A percentile compares a stretch with the other conserved stretches of the same genome.
Conservation (phyloP, 148 eudicot genomes). For the Dianthus caryophyllus region DNA sequence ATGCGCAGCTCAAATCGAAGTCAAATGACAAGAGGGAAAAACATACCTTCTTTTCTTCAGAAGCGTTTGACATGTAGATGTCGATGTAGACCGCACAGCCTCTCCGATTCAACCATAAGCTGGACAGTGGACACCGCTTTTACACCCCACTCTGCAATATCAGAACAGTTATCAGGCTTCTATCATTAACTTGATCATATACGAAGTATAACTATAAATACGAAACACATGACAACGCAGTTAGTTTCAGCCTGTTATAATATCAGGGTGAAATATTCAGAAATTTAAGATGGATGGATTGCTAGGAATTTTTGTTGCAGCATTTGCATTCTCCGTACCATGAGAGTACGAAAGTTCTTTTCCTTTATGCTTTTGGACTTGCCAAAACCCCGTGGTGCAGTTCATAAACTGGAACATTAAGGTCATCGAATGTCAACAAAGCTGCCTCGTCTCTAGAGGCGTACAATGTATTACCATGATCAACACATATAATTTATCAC, state of each 20-base stretch:
- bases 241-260: neutral
- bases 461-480: constrained; percentile 78
- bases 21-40: neutral
- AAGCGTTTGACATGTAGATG: neutral
- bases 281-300: neutral
- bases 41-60: constrained; percentile 1
- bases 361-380: constrained; percentile 82
- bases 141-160: neutral
- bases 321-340: constrained; percentile 49
- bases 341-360: constrained; percentile 56
- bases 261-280: neutral
- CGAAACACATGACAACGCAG: neutral
- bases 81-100: too few species aligned
- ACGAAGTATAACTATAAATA: neutral
- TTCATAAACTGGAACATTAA: constrained; percentile 51
- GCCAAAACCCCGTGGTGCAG: constrained; percentile 78
- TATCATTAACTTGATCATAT: constrained; percentile 1
- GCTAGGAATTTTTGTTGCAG: constrained; percentile 48
- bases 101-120: too few species aligned
- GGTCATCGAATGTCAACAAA: constrained; percentile 57
- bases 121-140: neutral
- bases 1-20: neutral
- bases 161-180: neutral
- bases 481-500: constrained; percentile 28
- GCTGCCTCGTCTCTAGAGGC: constrained; percentile 80